These are phyloP conservation scores for Inga oerstediana DNA, from an alignment of 306 rosid species.

Conservation along the genomic window DNA sequence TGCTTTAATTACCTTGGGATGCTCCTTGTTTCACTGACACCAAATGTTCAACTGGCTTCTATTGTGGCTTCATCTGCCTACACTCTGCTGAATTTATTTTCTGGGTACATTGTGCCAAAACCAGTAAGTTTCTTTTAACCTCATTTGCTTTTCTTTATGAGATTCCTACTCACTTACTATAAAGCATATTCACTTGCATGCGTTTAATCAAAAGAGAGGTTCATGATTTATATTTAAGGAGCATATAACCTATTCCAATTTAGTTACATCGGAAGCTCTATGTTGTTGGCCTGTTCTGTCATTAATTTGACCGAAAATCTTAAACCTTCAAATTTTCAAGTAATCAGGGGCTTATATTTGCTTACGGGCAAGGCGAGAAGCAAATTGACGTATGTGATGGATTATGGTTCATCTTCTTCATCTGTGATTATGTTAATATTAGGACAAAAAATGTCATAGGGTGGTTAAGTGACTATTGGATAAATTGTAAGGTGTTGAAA, in stretches of 20 bases:
- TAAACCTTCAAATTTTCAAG: not conserved
- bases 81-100: constrained; percentile 55
- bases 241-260: too few relatives aligned
- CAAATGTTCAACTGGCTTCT: constrained; percentile 62
- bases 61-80: constrained; percentile 53
- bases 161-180: not conserved
- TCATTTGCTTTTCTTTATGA: not conserved
- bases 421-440: not conserved
- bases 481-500: not conserved
- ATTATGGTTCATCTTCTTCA: not conserved
- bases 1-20: constrained; percentile 64
- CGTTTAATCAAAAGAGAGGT: not conserved
- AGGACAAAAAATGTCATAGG: not conserved
- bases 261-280: too few relatives aligned
- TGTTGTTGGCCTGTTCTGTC: not conserved
- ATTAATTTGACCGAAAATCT: not conserved
- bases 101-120: constrained; percentile 60
- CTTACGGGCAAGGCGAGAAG: too few relatives aligned
- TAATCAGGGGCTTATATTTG: too few relatives aligned
- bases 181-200: not conserved
- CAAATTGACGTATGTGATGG: not conserved
- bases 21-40: constrained; percentile 67
- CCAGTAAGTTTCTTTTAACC: constrained; percentile 46
- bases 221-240: not conserved
- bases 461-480: not conserved